Base-by-base conservation (phyloP, 2,329 filamentous ascomycete genomes). In the Arthroderma sp. region DNA sequence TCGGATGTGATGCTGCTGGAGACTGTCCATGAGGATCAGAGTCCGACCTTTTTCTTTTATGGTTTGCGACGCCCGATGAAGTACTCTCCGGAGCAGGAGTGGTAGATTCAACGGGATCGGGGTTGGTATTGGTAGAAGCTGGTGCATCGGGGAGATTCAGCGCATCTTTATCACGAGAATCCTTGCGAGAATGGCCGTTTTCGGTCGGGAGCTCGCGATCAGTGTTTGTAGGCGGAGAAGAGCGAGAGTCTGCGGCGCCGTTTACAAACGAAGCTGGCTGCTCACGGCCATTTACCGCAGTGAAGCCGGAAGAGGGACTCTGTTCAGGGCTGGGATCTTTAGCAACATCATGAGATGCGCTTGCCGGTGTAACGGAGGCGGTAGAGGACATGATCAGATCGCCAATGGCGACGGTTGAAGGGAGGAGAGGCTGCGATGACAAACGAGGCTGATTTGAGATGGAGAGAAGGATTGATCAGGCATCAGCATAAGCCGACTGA, bases 1-100 rank as follows among this genome's bases (percentile, higher is more conserved):
- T 62, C 47, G 62, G 60, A 46, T 63, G 65, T n/a, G 57, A 57
- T 48, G 53, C 58, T 50, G 58, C 54, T 43, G 57, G 61, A 51
- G 49, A 52, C 47, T 49, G 57, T 53, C 52, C 54, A 36, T 56
- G 61, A 45, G 80, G 80, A 33, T 68, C 61, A 4, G 82, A 84
- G 38, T 70, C 66, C 5, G 83, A 86, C 48, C 83, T 75, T 62
- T 86, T 89, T 47, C 72, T 62, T 52, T 73, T 73, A 55, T 78
- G 15, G 15, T 22, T 22, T 22, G 15, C 15, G 15, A 22, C 15
- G 15, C 15, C 15, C 1, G 15, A 22, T 22, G 15, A 22, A 22
- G 15, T 22, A 22, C 15, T 22, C 15, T 22, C 76, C 63, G 81
- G 82, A 51, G 53, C 53, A 46, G 51, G 46, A 50, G 53, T 53